These are phyloP conservation scores for Violaceomyces palustris DNA, from an alignment of 1,284 basidiomycete species.

Conservation along the genomic window DNA sequence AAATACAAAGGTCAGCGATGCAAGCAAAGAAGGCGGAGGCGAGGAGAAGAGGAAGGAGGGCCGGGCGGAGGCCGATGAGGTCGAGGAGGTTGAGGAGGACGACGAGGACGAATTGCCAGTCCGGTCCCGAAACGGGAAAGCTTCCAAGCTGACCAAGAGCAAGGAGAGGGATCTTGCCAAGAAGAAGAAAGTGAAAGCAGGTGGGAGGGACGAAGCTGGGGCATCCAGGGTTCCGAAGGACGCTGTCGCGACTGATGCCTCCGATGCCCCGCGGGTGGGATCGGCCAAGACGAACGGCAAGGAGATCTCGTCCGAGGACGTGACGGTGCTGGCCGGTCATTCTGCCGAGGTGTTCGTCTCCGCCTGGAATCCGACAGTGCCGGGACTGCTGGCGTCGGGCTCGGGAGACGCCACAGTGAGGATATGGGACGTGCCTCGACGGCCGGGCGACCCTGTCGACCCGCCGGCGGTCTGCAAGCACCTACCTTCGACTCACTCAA, in stretches of 20 bases:
- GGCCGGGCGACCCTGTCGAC: constrained; percentile 16
- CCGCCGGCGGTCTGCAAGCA: constrained; percentile 50
- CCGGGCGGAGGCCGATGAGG: background rate
- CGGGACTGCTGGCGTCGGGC: constrained; percentile 48
- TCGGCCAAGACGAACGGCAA: constrained; percentile 4
- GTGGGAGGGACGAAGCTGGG: background rate
- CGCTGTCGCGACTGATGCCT: too few relatives aligned
- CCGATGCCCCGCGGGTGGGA: too few relatives aligned
- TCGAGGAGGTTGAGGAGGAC: background rate
- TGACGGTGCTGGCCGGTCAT: constrained; percentile 40
- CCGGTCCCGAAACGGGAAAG: constrained; percentile 8
- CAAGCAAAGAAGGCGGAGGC: background rate
- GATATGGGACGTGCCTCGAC: constrained; percentile 48
- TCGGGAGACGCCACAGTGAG: constrained; percentile 52
- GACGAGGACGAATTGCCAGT: constrained; percentile 8
- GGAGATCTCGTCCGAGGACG: constrained; percentile 16
- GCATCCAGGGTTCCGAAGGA: too few relatives aligned
- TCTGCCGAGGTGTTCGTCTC: constrained; percentile 48
- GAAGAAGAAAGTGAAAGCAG: constrained; percentile 36
- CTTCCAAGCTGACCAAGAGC: constrained; percentile 18
- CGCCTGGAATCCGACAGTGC: constrained; percentile 52
- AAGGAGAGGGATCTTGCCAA: constrained; percentile 15
- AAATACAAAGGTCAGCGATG: background rate
- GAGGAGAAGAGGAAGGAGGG: constrained; percentile 1
- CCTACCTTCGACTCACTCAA: constrained; percentile 47